These are phyloP conservation scores for Lasiodiplodia sp. DNA, from an alignment of 2,329 filamentous ascomycete genomes.

Conservation along the genomic window DNA sequence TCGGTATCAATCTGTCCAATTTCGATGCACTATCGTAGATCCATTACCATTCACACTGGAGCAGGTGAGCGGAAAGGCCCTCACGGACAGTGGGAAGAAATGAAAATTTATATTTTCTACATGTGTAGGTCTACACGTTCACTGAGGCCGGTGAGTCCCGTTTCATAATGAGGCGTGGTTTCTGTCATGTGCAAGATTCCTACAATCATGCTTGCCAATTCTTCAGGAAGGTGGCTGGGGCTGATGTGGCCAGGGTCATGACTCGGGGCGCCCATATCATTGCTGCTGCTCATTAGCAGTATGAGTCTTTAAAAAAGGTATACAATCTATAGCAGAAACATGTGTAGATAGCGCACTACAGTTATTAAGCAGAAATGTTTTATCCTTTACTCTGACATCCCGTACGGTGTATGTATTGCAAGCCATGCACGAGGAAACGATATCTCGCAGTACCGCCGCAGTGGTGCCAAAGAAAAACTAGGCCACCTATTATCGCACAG, in stretches of 20 bases:
- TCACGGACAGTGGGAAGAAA: background rate
- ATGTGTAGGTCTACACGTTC: too few species aligned
- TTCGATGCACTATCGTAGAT: background rate
- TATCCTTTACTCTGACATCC: background rate
- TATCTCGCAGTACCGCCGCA: background rate
- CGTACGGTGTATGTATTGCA: background rate
- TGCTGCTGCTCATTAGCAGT: background rate
- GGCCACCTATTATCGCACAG: conserved; percentile 7
- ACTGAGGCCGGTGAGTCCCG: too few species aligned
- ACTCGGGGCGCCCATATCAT: background rate
- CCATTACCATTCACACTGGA: background rate
- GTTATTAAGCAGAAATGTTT: background rate
- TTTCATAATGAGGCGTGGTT: background rate
- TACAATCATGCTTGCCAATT: background rate
- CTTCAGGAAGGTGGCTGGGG: background rate
- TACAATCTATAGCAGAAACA: background rate
- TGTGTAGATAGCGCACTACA: background rate
- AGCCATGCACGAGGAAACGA: background rate
- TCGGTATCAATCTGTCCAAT: background rate
- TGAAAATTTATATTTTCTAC: background rate
- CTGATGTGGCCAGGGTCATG: background rate
- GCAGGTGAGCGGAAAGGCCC: background rate
- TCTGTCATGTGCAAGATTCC: background rate
- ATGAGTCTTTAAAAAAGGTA: background rate
- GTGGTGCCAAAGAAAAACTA: conserved; percentile 4